These are phyloP conservation scores for Ganoderma leucocontextum DNA, from an alignment of 1,284 basidiomycete genomes.

Conservation along the genomic window DNA sequence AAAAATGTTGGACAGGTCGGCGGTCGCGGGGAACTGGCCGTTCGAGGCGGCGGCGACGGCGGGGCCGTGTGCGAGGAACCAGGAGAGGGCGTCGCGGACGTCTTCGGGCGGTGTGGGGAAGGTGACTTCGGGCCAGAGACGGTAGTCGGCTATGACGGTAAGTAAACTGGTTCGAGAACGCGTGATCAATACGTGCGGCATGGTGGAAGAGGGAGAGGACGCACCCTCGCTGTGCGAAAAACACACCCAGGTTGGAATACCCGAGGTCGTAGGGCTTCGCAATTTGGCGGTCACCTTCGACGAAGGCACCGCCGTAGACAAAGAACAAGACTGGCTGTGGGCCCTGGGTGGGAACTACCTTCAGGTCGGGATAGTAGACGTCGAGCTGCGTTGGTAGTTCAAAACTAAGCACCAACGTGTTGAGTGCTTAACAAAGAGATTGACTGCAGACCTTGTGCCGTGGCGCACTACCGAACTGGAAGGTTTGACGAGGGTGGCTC, in stretches of 20 bases:
- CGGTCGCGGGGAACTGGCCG: conserved; percentile 1
- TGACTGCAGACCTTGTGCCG: conserved; percentile 57
- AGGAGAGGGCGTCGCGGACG: conserved; percentile 64
- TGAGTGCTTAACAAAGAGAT: background rate
- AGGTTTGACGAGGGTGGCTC: conserved; percentile 55
- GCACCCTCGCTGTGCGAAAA: conserved; percentile 61
- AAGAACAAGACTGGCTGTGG: conserved; percentile 65
- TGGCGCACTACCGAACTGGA: conserved; percentile 60
- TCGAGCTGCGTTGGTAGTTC: conserved; percentile 50
- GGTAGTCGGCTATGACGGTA: conserved; percentile 70
- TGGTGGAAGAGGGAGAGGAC: background rate
- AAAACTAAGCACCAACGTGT: background rate
- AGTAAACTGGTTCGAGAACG: conserved; percentile 46
- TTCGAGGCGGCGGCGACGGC: conserved; percentile 23
- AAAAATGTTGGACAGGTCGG: conserved; percentile 47
- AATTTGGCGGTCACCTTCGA: conserved; percentile 54
- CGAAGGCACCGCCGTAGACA: conserved; percentile 71
- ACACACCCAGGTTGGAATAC: conserved; percentile 64
- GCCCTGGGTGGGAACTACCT: conserved; percentile 27
- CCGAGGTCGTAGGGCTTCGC: conserved; percentile 56
- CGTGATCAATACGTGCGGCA: too few species aligned
- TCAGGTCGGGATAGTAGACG: conserved; percentile 60
- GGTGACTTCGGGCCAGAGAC: conserved; percentile 59
- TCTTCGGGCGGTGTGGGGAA: conserved; percentile 64
- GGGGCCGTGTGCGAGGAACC: conserved; percentile 55